Percentiles rank a stretch among this genome's conserved stretches.
Conservation (phyloP, 176 grass and related monocot genomes). For the Raddia guianensis region DNA sequence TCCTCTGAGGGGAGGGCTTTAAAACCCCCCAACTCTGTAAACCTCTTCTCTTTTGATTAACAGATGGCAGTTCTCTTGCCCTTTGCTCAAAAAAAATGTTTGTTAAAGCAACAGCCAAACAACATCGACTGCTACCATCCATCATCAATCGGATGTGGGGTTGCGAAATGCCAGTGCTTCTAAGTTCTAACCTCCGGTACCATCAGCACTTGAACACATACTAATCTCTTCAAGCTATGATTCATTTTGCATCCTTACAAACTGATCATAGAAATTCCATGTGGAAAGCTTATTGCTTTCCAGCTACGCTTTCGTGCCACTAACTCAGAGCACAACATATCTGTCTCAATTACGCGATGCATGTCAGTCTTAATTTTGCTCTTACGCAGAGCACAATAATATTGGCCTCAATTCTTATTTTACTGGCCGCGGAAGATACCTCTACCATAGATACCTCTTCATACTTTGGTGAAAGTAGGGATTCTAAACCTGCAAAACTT, state of each 20-base stretch:
- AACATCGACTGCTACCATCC: neutral
- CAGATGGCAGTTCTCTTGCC: too few species aligned
- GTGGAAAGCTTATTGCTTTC: neutral
- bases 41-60: too few species aligned
- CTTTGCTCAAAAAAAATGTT: too few species aligned
- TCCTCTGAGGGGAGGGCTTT: too few species aligned
- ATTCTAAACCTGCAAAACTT: neutral
- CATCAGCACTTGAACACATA: neutral
- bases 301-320: neutral
- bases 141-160: neutral
- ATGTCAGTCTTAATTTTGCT: too few species aligned
- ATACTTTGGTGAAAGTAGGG: neutral
- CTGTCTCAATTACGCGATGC: too few species aligned
- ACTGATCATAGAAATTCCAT: neutral
- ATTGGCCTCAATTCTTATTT: neutral
- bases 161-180: neutral
- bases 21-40: too few species aligned
- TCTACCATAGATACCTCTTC: neutral
- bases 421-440: neutral
- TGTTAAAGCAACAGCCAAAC: neutral
- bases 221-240: neutral
- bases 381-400: too few species aligned
- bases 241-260: neutral
- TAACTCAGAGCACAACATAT: neutral
- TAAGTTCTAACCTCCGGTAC: neutral